Conservation (phyloP, 305 asterid genomes). For the Fraxinus baroniana region DNA sequence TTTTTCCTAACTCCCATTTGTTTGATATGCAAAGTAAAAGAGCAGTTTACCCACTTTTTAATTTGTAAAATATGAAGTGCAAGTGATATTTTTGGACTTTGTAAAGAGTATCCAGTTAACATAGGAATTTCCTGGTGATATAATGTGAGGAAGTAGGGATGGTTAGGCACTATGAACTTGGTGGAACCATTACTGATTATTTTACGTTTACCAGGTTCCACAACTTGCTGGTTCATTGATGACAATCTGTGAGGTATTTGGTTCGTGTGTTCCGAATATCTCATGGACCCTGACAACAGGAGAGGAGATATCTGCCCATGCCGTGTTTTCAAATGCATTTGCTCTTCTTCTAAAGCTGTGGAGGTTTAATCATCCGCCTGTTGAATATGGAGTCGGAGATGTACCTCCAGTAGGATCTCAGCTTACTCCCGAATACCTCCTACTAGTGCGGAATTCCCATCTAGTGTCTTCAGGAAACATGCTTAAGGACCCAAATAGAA, state of each 20-base stretch:
- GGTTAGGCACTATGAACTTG: background rate
- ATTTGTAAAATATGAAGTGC: background rate
- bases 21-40: background rate
- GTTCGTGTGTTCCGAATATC: conserved; percentile 72
- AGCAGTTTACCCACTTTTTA: background rate
- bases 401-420: conserved; percentile 96
- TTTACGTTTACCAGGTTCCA: conserved; percentile 66
- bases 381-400: conserved; percentile 89
- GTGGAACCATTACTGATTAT: background rate
- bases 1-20: background rate
- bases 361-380: conserved; percentile 95
- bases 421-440: conserved; percentile 91
- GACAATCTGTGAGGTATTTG: conserved; percentile 92
- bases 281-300: conserved; percentile 74
- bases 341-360: conserved; percentile 91
- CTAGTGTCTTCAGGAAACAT: conserved; percentile 55
- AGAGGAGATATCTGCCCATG: conserved; percentile 85
- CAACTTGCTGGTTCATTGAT: conserved; percentile 89
- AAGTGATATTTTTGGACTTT: background rate
- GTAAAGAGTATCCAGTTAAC: background rate
- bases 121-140: background rate
- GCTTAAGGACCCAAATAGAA: conserved; percentile 74
- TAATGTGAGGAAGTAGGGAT: background rate
- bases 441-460: conserved; percentile 81
- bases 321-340: conserved; percentile 92